Evolutionary conservation across 225 moss, liverwort and hornwort genomes (phyloP).

Genomic region (Pseudisothecium myosuroides): DNA sequence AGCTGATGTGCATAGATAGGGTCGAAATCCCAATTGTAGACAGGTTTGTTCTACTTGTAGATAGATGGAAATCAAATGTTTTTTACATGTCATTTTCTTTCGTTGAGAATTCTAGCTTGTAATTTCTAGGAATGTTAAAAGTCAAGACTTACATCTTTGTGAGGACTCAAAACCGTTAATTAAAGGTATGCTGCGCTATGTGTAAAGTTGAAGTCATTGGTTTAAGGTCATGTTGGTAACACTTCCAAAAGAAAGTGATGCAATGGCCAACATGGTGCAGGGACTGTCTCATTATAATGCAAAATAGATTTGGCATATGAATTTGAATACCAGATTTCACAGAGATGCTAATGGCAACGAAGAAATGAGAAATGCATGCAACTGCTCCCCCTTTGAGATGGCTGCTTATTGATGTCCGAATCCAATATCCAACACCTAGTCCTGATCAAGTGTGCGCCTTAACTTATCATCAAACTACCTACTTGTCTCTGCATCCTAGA

Average conservation of each 20-base stretch:
- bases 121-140: background rate
- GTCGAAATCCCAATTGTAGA: background rate
- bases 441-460: background rate
- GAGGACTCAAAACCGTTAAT: background rate
- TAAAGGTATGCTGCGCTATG: background rate
- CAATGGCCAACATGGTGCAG: background rate
- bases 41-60: background rate
- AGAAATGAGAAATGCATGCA: slow-evolving; percentile 11
- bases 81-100: no score
- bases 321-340: background rate
- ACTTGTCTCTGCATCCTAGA: slow-evolving; percentile 38
- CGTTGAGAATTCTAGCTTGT: background rate
- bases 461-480: background rate
- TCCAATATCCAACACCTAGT: background rate
- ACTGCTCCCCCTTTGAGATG: slow-evolving; percentile 18
- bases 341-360: background rate
- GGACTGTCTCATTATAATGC: background rate
- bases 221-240: no score
- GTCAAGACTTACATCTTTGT: background rate
- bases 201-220: background rate
- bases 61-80: background rate
- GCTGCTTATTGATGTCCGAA: slow-evolving; percentile 17
- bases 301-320: background rate
- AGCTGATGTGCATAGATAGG: no score
- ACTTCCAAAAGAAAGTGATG: background rate